Percentiles rank a stretch among this genome's conserved stretches.
phyloP scores from a whole-genome alignment of 176 grass and related monocot species.

The Oryza rufipogon region DNA sequence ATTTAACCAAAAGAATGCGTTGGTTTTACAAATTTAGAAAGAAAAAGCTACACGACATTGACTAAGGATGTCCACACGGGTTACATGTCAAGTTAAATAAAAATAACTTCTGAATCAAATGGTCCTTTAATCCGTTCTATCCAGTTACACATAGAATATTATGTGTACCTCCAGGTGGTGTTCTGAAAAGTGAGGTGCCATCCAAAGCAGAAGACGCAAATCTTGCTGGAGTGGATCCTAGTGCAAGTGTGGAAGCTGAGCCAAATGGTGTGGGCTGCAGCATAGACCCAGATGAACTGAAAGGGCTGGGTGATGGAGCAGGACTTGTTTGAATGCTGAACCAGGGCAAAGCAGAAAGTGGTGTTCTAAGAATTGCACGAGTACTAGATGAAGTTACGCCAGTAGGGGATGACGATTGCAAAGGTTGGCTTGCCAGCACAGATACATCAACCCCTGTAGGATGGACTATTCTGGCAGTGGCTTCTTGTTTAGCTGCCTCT shows the following conservation, averaged over 20 bases:
- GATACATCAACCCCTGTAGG: slow-evolving; percentile 42
- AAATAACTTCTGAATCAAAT: slow-evolving; percentile 5
- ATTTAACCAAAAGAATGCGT: slow-evolving; percentile 8
- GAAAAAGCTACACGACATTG: slow-evolving; percentile 28
- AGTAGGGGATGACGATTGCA: slow-evolving; percentile 38
- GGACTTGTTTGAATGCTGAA: slow-evolving; percentile 43
- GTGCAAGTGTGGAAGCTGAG: slow-evolving; percentile 43
- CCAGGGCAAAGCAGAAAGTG: slow-evolving; percentile 37
- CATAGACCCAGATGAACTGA: slow-evolving; percentile 44
- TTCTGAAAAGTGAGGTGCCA: slow-evolving; percentile 47
- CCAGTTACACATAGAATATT: neutral
- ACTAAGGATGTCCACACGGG: neutral
- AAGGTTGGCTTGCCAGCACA: slow-evolving; percentile 30
- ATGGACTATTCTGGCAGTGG: slow-evolving; percentile 59
- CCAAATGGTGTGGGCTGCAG: slow-evolving; percentile 55
- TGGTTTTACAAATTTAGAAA: slow-evolving; percentile 7
- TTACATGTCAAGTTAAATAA: slow-evolving; percentile 7
- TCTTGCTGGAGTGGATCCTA: slow-evolving; percentile 40
- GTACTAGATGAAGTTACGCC: slow-evolving; percentile 36
- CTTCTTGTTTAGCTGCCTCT: slow-evolving; percentile 65
- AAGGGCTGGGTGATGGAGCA: slow-evolving; percentile 46
- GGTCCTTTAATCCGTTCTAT: neutral
- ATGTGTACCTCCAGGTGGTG: slow-evolving; percentile 47
- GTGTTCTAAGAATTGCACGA: slow-evolving; percentile 34
- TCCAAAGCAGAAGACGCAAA: slow-evolving; percentile 34